Conservation (phyloP, 2,329 filamentous ascomycete genomes). For the Alternaria tenuissima region DNA sequence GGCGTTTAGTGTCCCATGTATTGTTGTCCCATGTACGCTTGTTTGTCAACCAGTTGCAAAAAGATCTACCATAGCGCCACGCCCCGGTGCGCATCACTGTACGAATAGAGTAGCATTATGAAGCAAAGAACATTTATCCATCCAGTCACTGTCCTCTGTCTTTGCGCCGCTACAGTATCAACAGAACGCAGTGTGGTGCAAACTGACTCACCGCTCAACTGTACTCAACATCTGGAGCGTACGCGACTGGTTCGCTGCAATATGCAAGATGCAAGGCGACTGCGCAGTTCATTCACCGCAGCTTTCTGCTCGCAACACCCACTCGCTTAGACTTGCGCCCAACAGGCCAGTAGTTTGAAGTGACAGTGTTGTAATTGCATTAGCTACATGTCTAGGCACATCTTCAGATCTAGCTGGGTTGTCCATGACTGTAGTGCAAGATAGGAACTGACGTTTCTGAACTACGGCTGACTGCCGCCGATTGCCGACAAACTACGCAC, state of each 20-base stretch:
- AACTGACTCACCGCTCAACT: conserved; percentile 24
- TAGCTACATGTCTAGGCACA: not conserved
- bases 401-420: not conserved
- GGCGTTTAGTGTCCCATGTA: conserved; percentile 12
- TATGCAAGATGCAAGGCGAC: conserved; percentile 19
- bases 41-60: not conserved
- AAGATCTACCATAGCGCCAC: not conserved
- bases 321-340: conserved; percentile 4
- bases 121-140: conserved; percentile 3
- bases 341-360: not conserved
- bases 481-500: conserved; percentile 13
- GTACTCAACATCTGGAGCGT: conserved; percentile 9
- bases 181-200: conserved; percentile 1
- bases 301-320: conserved; percentile 10
- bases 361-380: conserved; percentile 1
- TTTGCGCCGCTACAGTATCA: not conserved
- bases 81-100: conserved; percentile 3
- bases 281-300: conserved; percentile 3
- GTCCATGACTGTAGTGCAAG: not conserved
- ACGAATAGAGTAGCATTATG: conserved; percentile 9
- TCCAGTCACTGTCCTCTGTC: not conserved
- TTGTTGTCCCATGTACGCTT: conserved; percentile 11
- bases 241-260: conserved; percentile 7
- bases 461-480: conserved; percentile 8
- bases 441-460: conserved; percentile 4